A percentile compares a stretch with the other conserved stretches of the same genome.
Evolutionary conservation across 1,284 basidiomycete species (phyloP).

Genomic region (Heimioporus retisporus): DNA sequence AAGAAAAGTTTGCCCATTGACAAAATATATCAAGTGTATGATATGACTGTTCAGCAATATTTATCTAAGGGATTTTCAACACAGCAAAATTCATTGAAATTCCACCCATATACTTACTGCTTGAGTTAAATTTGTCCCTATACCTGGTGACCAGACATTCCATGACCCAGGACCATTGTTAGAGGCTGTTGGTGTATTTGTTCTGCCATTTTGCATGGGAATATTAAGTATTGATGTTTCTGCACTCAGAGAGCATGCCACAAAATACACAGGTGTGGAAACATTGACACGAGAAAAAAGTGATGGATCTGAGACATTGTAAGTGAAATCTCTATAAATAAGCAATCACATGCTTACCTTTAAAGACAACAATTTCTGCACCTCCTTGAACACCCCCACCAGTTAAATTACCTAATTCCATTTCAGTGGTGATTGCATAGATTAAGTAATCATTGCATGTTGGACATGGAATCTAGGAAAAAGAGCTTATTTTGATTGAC

Average conservation of each 20-base stretch:
- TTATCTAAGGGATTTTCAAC: background rate
- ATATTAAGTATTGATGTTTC: background rate
- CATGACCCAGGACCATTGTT: background rate
- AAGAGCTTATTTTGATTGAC: too few relatives aligned
- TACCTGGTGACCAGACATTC: constrained; percentile 8
- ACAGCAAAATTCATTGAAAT: background rate
- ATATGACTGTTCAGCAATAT: background rate
- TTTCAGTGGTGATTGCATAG: constrained; percentile 6
- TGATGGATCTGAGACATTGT: background rate
- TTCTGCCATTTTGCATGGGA: constrained; percentile 11
- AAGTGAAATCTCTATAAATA: background rate
- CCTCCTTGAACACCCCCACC: constrained; percentile 1
- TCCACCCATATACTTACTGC: background rate
- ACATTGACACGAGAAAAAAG: background rate
- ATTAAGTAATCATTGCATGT: background rate
- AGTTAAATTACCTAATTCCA: constrained; percentile 10
- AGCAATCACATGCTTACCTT: background rate
- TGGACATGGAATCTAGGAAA: background rate
- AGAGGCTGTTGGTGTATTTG: background rate
- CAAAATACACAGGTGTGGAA: constrained; percentile 11
- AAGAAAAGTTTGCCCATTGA: background rate
- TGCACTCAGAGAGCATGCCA: constrained; percentile 15
- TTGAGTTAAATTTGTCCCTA: constrained; percentile 1
- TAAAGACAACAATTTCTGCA: background rate
- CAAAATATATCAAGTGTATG: background rate